Conservation (phyloP, 768 basidiomycete genomes). For the Kwoniella sp. region DNA sequence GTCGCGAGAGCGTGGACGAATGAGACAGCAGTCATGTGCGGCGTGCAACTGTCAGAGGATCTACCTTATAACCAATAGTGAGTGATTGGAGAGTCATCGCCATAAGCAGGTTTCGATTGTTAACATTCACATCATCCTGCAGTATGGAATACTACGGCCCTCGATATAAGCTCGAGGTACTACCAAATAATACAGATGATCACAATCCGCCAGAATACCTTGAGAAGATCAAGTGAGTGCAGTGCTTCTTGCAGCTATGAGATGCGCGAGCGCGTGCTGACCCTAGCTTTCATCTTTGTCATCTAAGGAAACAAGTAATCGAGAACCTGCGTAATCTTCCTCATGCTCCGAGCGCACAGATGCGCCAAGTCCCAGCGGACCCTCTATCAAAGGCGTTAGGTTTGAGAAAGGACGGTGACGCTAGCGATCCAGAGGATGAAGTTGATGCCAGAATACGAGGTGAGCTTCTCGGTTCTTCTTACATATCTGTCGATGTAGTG, state of each 20-base stretch:
- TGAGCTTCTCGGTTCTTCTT: conserved; percentile 33
- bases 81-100: conserved; percentile 14
- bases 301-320: conserved; percentile 61
- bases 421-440: conserved; percentile 53
- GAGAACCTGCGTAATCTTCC: conserved; percentile 66
- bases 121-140: conserved; percentile 57
- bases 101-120: background rate
- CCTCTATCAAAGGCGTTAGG: conserved; percentile 56
- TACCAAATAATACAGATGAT: conserved; percentile 92
- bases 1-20: conserved; percentile 93
- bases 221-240: conserved; percentile 71
- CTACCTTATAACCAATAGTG: conserved; percentile 58
- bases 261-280: conserved; percentile 58
- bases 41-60: conserved; percentile 65
- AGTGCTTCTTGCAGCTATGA: conserved; percentile 34
- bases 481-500: background rate
- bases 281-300: no score
- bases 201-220: conserved; percentile 80
- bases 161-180: conserved; percentile 86
- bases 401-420: conserved; percentile 58
- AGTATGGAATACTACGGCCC: conserved; percentile 99
- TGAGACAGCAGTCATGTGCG: conserved; percentile 94
- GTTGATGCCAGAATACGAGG: conserved; percentile 57
- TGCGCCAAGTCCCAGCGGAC: conserved; percentile 79
- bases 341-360: conserved; percentile 79